Evolutionary conservation across 1,139 yeast species (phyloP).

Genomic region (Magnusiomyces tetraspermus): DNA sequence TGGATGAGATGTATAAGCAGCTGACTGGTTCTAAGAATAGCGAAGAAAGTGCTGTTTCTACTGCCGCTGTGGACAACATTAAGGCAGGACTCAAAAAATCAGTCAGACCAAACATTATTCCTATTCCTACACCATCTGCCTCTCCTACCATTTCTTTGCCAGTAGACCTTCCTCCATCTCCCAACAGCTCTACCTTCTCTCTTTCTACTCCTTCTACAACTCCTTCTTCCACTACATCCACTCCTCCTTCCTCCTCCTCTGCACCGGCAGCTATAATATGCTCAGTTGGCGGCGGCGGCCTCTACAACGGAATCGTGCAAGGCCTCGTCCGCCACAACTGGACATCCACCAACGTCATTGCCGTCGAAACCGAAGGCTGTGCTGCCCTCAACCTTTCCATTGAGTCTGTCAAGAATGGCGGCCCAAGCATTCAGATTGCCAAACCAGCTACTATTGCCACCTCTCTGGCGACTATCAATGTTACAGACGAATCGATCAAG

Average conservation of each 20-base stretch:
- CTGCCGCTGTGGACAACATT: background rate
- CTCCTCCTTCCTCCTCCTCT: background rate
- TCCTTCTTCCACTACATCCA: background rate
- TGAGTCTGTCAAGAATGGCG: slow-evolving; percentile 29
- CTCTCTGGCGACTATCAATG: slow-evolving; percentile 52
- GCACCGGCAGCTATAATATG: slow-evolving; percentile 43
- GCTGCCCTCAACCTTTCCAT: slow-evolving; percentile 48
- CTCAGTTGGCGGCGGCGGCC: slow-evolving; percentile 71
- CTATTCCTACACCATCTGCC: slow-evolving; percentile 1
- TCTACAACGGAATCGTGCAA: slow-evolving; percentile 53
- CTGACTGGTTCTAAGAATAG: slow-evolving; percentile 19
- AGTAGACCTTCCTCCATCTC: background rate
- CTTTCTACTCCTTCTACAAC: background rate
- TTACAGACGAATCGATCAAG: slow-evolving; percentile 42
- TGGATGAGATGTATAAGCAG: slow-evolving; percentile 48
- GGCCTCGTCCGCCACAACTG: slow-evolving; percentile 36
- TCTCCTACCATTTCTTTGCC: background rate
- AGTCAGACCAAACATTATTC: background rate
- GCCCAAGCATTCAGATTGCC: slow-evolving; percentile 33
- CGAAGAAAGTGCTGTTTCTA: background rate
- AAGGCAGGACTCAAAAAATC: background rate
- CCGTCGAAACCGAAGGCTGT: slow-evolving; percentile 60
- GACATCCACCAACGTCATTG: slow-evolving; percentile 37
- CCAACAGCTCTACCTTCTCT: background rate
- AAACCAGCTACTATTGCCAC: slow-evolving; percentile 50